Evolutionary conservation across 441 rosid species (phyloP).

Genomic region (Erodium moschatum): DNA sequence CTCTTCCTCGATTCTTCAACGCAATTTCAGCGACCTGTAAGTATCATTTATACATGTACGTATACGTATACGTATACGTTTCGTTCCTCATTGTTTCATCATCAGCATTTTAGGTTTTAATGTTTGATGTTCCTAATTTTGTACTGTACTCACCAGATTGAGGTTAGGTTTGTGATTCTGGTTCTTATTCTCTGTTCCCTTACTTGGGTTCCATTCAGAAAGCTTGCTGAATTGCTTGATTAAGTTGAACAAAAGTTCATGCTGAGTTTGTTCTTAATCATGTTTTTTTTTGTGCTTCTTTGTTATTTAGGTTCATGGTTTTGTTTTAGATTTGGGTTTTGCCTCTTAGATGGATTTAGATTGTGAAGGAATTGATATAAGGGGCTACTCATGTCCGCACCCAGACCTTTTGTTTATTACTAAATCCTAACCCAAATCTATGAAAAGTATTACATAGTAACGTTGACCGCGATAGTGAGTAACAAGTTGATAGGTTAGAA

Average conservation of each 20-base stretch:
- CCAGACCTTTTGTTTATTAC: too few relatives aligned
- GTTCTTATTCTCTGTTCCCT: not conserved
- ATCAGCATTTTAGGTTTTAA: not conserved
- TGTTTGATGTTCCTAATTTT: not conserved
- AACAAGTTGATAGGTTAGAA: too few relatives aligned
- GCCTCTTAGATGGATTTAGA: not conserved
- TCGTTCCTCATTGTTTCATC: not conserved
- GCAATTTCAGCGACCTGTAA: constrained; percentile 6
- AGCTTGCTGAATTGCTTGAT: not conserved
- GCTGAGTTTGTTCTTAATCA: not conserved
- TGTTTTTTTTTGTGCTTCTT: not conserved
- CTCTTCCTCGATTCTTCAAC: constrained; percentile 1
- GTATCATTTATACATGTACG: not conserved
- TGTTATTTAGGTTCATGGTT: not conserved
- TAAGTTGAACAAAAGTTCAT: not conserved
- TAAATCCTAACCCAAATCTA: too few relatives aligned
- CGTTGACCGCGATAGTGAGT: too few relatives aligned
- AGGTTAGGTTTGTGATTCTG: not conserved
- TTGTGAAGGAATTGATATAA: not conserved
- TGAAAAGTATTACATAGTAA: too few relatives aligned
- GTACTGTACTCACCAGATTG: not conserved
- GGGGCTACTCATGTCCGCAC: too few relatives aligned
- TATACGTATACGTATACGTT: not conserved
- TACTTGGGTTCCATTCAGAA: not conserved
- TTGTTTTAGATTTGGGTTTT: not conserved